Evolutionary conservation across 305 asterid species (phyloP).

Genomic region (Solanum hybrid): DNA sequence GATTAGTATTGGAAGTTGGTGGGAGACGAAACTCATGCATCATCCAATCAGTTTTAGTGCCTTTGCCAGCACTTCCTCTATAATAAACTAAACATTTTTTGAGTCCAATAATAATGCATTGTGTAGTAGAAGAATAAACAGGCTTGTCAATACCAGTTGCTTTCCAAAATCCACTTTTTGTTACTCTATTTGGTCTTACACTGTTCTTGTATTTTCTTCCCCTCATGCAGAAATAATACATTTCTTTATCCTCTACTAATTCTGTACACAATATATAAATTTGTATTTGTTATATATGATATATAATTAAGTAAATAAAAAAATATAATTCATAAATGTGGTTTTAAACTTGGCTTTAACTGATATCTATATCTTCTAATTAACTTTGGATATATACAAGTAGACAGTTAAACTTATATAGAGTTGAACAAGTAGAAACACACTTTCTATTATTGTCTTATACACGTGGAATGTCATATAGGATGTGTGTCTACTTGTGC

Average conservation of each 20-base stretch:
- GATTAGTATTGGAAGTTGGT: background rate
- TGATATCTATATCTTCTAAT: too few relatives aligned
- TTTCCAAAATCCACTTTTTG: background rate
- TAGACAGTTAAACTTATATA: too few relatives aligned
- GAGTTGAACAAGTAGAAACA: background rate
- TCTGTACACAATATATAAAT: background rate
- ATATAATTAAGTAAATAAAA: background rate
- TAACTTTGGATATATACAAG: too few relatives aligned
- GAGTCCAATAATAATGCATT: background rate
- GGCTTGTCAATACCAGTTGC: slow-evolving; percentile 4
- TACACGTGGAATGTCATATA: background rate
- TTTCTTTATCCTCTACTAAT: slow-evolving; percentile 1
- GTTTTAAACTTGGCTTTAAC: background rate
- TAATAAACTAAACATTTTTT: slow-evolving; percentile 7
- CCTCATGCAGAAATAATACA: slow-evolving; percentile 6
- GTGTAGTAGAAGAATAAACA: background rate
- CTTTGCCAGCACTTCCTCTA: slow-evolving; percentile 10
- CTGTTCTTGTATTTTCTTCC: slow-evolving; percentile 11
- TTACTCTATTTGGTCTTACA: slow-evolving; percentile 10
- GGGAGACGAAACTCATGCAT: slow-evolving; percentile 14
- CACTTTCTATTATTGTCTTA: background rate
- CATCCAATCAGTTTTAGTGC: slow-evolving; percentile 12
- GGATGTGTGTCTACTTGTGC: background rate
- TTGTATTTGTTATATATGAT: background rate
- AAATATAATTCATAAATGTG: background rate